Base-by-base conservation (phyloP, 192 early-diverging fungal genomes). In the Geranomyces variabilis region DNA sequence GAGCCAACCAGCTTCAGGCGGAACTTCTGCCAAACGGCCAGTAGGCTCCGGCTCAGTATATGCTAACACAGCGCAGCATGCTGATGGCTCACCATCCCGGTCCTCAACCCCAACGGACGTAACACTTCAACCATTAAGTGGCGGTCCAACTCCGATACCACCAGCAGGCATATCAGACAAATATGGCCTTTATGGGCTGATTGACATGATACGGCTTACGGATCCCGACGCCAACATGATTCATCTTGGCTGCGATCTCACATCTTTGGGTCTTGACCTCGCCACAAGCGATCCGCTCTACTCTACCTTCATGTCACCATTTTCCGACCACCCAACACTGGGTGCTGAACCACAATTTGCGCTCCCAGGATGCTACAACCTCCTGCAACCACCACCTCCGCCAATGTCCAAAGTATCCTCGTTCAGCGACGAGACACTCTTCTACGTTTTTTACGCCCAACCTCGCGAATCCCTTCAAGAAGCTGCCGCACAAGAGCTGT, bases 391-490 rank as follows among this genome's bases (percentile, higher is more conserved):
- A 29, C 66, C 71, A 43, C 53, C 93, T 88, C 72, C 87, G 84
- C 51, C 92, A 13, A 81, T 90, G 51, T 81, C 88, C 48, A 90
- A 90, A 70, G 84, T 99, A 61, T 72, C 82, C 17, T 79, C 84
- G 13, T 88, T 95, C 31, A 81, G 83, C 48, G 96, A 98, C 66
- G 95, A 98, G 69, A 93, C 94, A n/a, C 82, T 99, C 67, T 95
- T 99, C 69, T 97, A 98, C 83, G 87, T 95, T 44, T 99, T 99
- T 80, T 98, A 99, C 81, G 91, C 92, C 15, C 89, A 94, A 85
- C 96, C 97, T n/a, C 87, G 92, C 57, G 95, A 96, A 62, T 83
- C 90, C 45, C 67, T 95, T 22, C 95, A 98, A 83, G 94, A 97
- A 73, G 90, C 90, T 9, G 93, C 94, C 7, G 95, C 96, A 28